Percentiles rank a stretch among this genome's conserved stretches.
Evolutionary conservation across 352 stramenopile genomes (phyloP).

Genomic region (Globisporangium nodosum): DNA sequence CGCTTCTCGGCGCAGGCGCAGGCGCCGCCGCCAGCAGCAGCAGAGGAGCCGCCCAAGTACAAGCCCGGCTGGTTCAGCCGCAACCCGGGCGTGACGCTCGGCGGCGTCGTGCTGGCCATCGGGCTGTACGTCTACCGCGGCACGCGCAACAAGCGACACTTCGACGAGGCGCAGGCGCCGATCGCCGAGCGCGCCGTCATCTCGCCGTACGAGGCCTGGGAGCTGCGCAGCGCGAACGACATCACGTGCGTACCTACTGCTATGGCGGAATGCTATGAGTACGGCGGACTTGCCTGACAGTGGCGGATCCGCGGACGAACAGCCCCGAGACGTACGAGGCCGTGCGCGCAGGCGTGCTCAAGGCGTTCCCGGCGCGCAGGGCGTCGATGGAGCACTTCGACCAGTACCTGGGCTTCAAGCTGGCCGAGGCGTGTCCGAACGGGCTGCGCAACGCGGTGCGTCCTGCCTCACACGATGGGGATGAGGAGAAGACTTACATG

Average conservation of each 20-base stretch:
- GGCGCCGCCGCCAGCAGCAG: background rate
- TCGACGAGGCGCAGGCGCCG: slow-evolving; percentile 60
- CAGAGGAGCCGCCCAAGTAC: slow-evolving; percentile 57
- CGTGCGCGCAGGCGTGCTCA: slow-evolving; percentile 37
- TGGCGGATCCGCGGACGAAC: background rate
- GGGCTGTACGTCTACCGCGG: slow-evolving; percentile 70
- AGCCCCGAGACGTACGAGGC: slow-evolving; percentile 49
- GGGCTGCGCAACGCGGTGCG: slow-evolving; percentile 55
- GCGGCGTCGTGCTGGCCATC: slow-evolving; percentile 62
- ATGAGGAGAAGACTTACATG: background rate
- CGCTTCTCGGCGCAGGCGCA: background rate
- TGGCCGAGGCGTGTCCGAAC: slow-evolving; percentile 45
- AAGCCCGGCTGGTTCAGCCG: slow-evolving; percentile 84
- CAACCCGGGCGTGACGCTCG: slow-evolving; percentile 73
- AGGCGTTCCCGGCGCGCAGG: slow-evolving; percentile 60
- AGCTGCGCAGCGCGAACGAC: slow-evolving; percentile 73
- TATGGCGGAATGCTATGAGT: too few species aligned
- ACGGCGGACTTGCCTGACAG: too few species aligned
- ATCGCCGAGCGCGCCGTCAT: slow-evolving; percentile 73
- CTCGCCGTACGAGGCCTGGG: slow-evolving; percentile 82
- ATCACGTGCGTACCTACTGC: slow-evolving; percentile 46
- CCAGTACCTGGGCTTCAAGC: slow-evolving; percentile 69
- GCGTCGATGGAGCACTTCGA: slow-evolving; percentile 73
- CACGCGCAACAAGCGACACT: slow-evolving; percentile 74
- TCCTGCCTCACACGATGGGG: background rate